Evolutionary conservation across 2,329 filamentous ascomycete species (phyloP).

Genomic region (Fusarium sarcochroum): DNA sequence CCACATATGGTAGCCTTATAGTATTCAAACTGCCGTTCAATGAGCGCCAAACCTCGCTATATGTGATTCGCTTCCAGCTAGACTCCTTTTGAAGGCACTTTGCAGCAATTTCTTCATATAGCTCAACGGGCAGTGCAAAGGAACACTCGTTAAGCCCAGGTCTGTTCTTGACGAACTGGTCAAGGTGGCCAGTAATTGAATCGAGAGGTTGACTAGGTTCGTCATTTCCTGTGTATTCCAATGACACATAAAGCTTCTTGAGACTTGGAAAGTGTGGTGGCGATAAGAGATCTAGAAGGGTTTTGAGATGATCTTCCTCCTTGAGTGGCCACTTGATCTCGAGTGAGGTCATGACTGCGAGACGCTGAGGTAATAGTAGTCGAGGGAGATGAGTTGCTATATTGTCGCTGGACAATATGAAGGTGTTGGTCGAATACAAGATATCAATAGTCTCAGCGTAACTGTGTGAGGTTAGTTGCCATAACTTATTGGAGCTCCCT

Average conservation of each 20-base stretch:
- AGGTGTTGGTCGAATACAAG: conserved; percentile 8
- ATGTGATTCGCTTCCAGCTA: neutral
- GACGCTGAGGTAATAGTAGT: neutral
- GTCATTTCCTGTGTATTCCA: neutral
- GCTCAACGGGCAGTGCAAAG: neutral
- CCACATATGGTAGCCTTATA: conserved; percentile 2
- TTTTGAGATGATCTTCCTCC: neutral
- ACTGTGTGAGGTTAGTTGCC: neutral
- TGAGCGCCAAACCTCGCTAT: conserved; percentile 10
- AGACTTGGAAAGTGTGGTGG: neutral
- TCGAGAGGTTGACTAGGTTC: neutral
- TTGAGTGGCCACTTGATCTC: conserved; percentile 7
- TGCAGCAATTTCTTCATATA: neutral
- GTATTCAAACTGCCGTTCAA: neutral
- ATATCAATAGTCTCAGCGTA: conserved; percentile 19
- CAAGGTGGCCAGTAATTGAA: neutral
- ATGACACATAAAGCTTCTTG: neutral
- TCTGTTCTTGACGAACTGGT: neutral
- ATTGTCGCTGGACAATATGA: neutral
- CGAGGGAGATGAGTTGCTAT: neutral
- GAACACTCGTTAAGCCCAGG: neutral
- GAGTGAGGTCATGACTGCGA: conserved; percentile 8
- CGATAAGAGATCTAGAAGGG: neutral
- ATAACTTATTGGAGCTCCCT: fast-evolving
- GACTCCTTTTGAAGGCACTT: neutral